Conservation (phyloP, 192 early-diverging fungal genomes). For the Oehlia diaphana region DNA sequence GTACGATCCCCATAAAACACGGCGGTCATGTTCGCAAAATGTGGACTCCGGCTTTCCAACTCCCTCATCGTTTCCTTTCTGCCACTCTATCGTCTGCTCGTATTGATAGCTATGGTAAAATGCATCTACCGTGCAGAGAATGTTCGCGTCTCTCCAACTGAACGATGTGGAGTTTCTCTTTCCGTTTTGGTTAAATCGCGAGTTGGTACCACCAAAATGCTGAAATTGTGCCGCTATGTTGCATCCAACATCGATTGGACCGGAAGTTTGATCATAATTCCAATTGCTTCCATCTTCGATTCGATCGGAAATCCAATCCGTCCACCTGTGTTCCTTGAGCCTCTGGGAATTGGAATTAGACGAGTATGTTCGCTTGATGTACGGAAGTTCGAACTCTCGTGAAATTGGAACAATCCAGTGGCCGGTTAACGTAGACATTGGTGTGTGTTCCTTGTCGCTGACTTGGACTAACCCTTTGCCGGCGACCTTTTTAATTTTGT, state of each 20-base stretch:
- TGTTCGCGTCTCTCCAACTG: slow-evolving; percentile 32
- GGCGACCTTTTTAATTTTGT: slow-evolving; percentile 20
- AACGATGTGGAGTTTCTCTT: slow-evolving; percentile 14
- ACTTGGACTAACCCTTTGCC: slow-evolving; percentile 5
- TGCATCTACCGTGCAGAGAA: slow-evolving; percentile 25
- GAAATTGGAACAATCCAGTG: slow-evolving; percentile 30
- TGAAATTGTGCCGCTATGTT: slow-evolving; percentile 31
- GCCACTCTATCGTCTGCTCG: background rate
- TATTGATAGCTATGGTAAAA: slow-evolving; percentile 24
- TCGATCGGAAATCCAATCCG: slow-evolving; percentile 25
- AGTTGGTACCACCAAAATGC: slow-evolving; percentile 28
- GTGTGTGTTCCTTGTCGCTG: slow-evolving; percentile 14
- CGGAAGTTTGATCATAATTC: too few species aligned
- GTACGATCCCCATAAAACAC: slow-evolving; percentile 30
- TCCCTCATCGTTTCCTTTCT: slow-evolving; percentile 9
- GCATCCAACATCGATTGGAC: too few species aligned
- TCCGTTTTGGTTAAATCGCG: slow-evolving; percentile 8
- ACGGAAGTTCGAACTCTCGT: slow-evolving; percentile 30
- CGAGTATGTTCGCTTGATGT: slow-evolving; percentile 27
- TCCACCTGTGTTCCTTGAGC: slow-evolving; percentile 20
- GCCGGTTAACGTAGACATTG: slow-evolving; percentile 26
- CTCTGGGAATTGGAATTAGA: slow-evolving; percentile 27
- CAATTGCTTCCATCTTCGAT: slow-evolving; percentile 4
- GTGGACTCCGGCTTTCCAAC: slow-evolving; percentile 20
- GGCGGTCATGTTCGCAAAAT: slow-evolving; percentile 33